These are phyloP conservation scores for Lagerstroemia speciosa DNA, from an alignment of 345 rosid genomes.

Conservation along the genomic window DNA sequence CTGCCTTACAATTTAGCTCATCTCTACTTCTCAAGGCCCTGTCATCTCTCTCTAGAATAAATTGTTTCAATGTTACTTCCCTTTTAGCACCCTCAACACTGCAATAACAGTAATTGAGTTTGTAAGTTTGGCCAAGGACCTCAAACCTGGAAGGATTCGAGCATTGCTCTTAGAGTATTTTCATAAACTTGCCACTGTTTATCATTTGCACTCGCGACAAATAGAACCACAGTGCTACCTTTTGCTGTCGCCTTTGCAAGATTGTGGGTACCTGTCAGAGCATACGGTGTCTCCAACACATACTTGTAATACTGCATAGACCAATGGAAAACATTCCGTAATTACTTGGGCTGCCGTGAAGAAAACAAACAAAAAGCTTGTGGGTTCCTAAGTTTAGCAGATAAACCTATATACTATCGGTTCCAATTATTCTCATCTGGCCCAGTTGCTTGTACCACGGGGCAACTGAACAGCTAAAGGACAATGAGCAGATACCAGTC, in stretches of 20 bases:
- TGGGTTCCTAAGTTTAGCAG: not conserved
- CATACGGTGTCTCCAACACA: constrained; percentile 83
- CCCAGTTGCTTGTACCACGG: not conserved
- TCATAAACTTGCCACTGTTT: constrained; percentile 73
- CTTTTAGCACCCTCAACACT: not conserved
- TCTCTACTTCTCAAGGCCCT: not conserved
- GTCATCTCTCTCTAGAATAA: not conserved
- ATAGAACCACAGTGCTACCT: constrained; percentile 78
- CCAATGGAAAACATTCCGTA: not conserved
- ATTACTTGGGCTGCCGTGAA: not conserved
- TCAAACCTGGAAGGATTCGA: constrained; percentile 40
- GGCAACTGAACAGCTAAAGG: not conserved
- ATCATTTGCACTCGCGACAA: constrained; percentile 83
- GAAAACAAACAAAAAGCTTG: not conserved
- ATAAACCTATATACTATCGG: too few species aligned
- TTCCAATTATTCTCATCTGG: not conserved
- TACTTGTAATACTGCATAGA: constrained; percentile 75
- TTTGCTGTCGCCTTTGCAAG: constrained; percentile 97
- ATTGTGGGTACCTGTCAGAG: constrained; percentile 84
- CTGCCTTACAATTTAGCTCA: not conserved
- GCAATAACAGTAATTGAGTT: not conserved
- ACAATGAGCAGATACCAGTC: not conserved
- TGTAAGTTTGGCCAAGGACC: not conserved
- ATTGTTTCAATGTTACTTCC: not conserved
- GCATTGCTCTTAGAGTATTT: constrained; percentile 63